Percentiles rank a stretch among this genome's conserved stretches.
Evolutionary conservation across 1,284 basidiomycete genomes (phyloP).

Genomic region (Chiua sp.): DNA sequence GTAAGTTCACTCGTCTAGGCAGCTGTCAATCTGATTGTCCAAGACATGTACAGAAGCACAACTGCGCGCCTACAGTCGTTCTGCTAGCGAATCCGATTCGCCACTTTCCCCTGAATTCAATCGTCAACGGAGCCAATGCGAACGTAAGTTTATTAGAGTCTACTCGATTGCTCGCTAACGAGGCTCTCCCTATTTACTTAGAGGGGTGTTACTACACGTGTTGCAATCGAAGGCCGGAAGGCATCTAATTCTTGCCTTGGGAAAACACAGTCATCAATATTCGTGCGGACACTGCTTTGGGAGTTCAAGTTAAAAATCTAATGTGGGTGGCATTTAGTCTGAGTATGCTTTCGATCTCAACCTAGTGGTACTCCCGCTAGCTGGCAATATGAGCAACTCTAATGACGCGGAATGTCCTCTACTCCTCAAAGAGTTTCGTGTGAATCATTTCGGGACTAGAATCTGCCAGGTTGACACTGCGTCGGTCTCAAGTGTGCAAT

Average conservation of each 20-base stretch:
- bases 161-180: slow-evolving; percentile 2
- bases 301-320: too few relatives aligned
- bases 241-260: slow-evolving; percentile 70
- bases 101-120: slow-evolving; percentile 53
- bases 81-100: slow-evolving; percentile 45
- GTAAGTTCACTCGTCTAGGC: slow-evolving; percentile 11
- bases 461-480: slow-evolving; percentile 47
- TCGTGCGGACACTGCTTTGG: too few relatives aligned
- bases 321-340: too few relatives aligned
- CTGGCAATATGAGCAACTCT: slow-evolving; percentile 49
- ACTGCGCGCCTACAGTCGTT: slow-evolving; percentile 45
- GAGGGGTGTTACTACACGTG: slow-evolving; percentile 66
- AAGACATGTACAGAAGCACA: too few relatives aligned
- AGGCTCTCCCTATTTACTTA: neutral
- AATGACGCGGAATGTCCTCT: slow-evolving; percentile 51
- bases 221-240: slow-evolving; percentile 84
- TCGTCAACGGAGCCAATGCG: slow-evolving; percentile 52
- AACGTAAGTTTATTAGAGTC: slow-evolving; percentile 38
- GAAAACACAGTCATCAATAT: too few relatives aligned
- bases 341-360: slow-evolving; percentile 7
- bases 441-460: slow-evolving; percentile 40
- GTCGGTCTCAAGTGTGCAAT: slow-evolving; percentile 61
- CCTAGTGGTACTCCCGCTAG: slow-evolving; percentile 17
- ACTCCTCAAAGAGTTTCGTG: slow-evolving; percentile 54
- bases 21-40: slow-evolving; percentile 1